Base-by-base conservation (phyloP, 2,329 filamentous ascomycete genomes). In the Aspergillus ochraceoroseus region DNA sequence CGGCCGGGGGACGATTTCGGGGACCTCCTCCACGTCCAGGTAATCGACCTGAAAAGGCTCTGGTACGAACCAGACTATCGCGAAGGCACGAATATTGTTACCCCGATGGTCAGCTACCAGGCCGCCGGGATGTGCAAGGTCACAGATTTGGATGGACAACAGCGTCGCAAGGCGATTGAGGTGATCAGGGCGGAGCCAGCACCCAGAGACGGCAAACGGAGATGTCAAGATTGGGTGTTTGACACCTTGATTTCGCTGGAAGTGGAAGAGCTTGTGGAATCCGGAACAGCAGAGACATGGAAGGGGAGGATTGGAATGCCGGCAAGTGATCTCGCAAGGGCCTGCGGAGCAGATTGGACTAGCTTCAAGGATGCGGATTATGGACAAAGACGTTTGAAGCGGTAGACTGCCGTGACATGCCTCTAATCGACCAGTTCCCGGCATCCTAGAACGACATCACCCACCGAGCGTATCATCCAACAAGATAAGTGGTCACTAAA, bases 211-310 rank as follows among this genome's bases (percentile, higher is more conserved):
- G 51, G 52, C 5, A 44, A 25, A 17, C 20, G 41, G 11, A 46
- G 44, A 18, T 56, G 53, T 22, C 56, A 58, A 43, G 51, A 58
- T 38, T 57, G 55, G 53, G 41, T 49, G 12, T 53, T 56, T 37
- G 49, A 51, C 33, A 44, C 51, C 1, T 41, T 58, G 33, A 32
- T 57, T 13, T 43, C 51, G 4, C 37, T 57, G 26, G 55, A 57
- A 36, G 50, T 56, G 11, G 51, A 57, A 20, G 52, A 57, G n/a
- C 27, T 58, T 3, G 52, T 58, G 11, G 44, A 48, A 1, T 4
- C 44, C 15, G 55, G 53, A 11, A 56, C 54, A 17, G 48, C 47
- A 3, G 43, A 52, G 15, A 48, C 55, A 9, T 58, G 56, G 56
- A 52, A 55, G n/a, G 46, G 25, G 1, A 42, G 52, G 40, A 29